Conservation (phyloP, 2,329 filamentous ascomycete genomes). For the Didymella exigua region DNA sequence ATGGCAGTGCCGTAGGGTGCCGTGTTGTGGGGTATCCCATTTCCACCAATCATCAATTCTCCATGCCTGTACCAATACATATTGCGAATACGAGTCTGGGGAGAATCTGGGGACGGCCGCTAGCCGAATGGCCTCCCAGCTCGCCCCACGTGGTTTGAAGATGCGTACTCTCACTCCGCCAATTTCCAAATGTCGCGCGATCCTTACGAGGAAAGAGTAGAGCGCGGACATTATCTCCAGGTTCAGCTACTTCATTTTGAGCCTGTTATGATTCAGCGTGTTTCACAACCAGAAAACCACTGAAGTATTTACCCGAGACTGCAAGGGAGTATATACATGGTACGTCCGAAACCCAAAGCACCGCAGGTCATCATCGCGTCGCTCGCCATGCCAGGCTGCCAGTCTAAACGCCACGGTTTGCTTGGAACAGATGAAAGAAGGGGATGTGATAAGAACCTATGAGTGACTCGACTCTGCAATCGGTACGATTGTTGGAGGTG, state of each 20-base stretch:
- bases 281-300: background rate
- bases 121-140: background rate
- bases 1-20: background rate
- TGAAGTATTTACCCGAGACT: background rate
- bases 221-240: background rate
- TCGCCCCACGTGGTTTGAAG: background rate
- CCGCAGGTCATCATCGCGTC: background rate
- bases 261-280: background rate
- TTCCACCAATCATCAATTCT: conserved; percentile 17
- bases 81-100: conserved; percentile 3
- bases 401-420: background rate
- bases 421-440: background rate
- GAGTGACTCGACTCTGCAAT: background rate
- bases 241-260: background rate
- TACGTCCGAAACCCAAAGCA: background rate
- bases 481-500: background rate
- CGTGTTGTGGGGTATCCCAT: background rate
- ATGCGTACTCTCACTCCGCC: background rate
- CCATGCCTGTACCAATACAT: background rate
- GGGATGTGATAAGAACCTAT: background rate
- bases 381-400: background rate
- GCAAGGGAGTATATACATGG: background rate
- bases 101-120: conserved; percentile 1
- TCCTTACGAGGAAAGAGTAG: background rate
- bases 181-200: background rate